A percentile compares a stretch with the other conserved stretches of the same genome.
Evolutionary conservation across 116 monocot species (phyloP).

Genomic region (Cymodocea nodosa): DNA sequence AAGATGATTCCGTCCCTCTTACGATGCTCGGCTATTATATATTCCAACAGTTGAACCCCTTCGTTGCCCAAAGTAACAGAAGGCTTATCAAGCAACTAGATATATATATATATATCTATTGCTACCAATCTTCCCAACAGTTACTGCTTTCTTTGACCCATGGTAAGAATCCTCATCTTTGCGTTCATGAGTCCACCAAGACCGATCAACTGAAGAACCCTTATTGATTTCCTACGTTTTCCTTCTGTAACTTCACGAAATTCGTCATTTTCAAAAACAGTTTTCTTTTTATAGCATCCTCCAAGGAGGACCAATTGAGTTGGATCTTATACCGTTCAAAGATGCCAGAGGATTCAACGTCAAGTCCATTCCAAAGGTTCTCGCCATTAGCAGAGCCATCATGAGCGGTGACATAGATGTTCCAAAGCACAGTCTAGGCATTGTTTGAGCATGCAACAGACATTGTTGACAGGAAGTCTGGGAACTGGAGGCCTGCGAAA

Average conservation of each 20-base stretch:
- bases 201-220: constrained; percentile 76
- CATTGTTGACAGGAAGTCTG: constrained; percentile 69
- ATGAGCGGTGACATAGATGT: constrained; percentile 67
- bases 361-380: constrained; percentile 89
- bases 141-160: constrained; percentile 89
- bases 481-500: constrained; percentile 38
- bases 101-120: constrained; percentile 77
- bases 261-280: constrained; percentile 77
- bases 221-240: constrained; percentile 43
- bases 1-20: constrained; percentile 82
- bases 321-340: constrained; percentile 89
- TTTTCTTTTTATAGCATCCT: constrained; percentile 80
- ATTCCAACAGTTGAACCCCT: constrained; percentile 64
- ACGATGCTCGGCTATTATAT: constrained; percentile 77
- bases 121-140: constrained; percentile 84
- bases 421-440: constrained; percentile 69
- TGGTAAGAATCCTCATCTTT: constrained; percentile 83
- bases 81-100: constrained; percentile 97
- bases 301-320: constrained; percentile 84
- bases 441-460: constrained; percentile 82
- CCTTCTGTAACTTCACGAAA: constrained; percentile 94
- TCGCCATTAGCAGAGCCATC: constrained; percentile 86
- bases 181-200: constrained; percentile 78
- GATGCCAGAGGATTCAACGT: constrained; percentile 69
- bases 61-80: constrained; percentile 79